Conservation (phyloP, 768 basidiomycete genomes). For the Lactarius akahatsu region DNA sequence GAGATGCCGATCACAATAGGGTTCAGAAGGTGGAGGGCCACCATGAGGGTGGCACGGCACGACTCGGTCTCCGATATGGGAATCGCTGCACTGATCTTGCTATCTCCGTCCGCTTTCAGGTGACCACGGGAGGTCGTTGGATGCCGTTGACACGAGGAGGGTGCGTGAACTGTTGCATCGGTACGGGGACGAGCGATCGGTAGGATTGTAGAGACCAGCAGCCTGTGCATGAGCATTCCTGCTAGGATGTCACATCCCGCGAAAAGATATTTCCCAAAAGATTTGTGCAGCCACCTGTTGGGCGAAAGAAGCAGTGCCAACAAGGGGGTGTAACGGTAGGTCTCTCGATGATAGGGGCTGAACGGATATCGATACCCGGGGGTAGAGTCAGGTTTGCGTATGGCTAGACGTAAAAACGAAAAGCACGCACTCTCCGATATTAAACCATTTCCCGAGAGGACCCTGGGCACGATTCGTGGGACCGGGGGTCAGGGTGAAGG, state of each 20-base stretch:
- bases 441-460: conserved; percentile 44
- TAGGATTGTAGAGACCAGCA: conserved; percentile 54
- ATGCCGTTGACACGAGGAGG: conserved; percentile 3
- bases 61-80: conserved; percentile 15
- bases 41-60: conserved; percentile 52
- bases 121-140: not conserved
- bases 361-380: conserved; percentile 19
- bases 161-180: not conserved
- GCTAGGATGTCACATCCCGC: conserved; percentile 80
- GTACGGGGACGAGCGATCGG: conserved; percentile 31
- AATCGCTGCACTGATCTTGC: not conserved
- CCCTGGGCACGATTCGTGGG: conserved; percentile 60
- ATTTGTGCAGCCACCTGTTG: conserved; percentile 74
- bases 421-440: conserved; percentile 72
- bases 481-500: conserved; percentile 55
- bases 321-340: conserved; percentile 95
- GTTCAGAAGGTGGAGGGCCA: conserved; percentile 80
- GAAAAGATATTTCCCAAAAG: conserved; percentile 91
- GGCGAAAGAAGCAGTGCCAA: conserved; percentile 81
- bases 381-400: conserved; percentile 2
- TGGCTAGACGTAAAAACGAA: conserved; percentile 10
- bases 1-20: conserved; percentile 96
- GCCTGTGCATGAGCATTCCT: conserved; percentile 64
- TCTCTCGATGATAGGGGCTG: conserved; percentile 88
- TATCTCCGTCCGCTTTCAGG: conserved; percentile 9